Evolutionary conservation across 2,329 filamentous ascomycete genomes (phyloP).

Genomic region (Colletotrichum siamense): DNA sequence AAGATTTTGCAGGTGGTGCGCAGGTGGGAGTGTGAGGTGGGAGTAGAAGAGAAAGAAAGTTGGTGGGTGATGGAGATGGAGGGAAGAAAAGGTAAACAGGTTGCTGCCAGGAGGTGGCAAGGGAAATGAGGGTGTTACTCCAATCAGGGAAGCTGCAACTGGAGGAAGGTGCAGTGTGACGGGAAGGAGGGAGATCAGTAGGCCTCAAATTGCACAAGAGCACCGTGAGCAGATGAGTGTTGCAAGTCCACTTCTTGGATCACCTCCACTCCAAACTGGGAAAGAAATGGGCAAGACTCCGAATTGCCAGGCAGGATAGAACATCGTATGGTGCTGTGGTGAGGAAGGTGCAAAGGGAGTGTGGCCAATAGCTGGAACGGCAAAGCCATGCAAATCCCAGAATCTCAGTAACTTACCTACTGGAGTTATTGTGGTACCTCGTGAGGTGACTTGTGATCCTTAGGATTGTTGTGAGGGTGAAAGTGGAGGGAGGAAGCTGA

Average conservation of each 20-base stretch:
- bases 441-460: background rate
- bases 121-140: conserved; percentile 7
- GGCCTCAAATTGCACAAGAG: background rate
- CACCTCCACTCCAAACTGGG: background rate
- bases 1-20: background rate
- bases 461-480: background rate
- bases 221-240: background rate
- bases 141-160: conserved; percentile 3
- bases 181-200: background rate
- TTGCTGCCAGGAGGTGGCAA: background rate
- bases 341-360: background rate
- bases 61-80: background rate
- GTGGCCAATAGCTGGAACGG: background rate
- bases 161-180: conserved; percentile 10
- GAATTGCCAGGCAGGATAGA: background rate
- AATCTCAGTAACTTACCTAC: conserved; percentile 5
- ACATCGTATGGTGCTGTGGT: background rate
- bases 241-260: background rate
- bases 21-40: background rate
- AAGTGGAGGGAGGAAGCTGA: background rate
- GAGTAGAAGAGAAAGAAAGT: background rate
- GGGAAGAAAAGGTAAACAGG: background rate
- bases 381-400: background rate
- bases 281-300: background rate
- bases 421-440: background rate